A percentile compares a stretch with the other conserved stretches of the same genome.
These are phyloP conservation scores for Auricularia cornea DNA, from an alignment of 768 basidiomycete genomes.

Conservation along the genomic window DNA sequence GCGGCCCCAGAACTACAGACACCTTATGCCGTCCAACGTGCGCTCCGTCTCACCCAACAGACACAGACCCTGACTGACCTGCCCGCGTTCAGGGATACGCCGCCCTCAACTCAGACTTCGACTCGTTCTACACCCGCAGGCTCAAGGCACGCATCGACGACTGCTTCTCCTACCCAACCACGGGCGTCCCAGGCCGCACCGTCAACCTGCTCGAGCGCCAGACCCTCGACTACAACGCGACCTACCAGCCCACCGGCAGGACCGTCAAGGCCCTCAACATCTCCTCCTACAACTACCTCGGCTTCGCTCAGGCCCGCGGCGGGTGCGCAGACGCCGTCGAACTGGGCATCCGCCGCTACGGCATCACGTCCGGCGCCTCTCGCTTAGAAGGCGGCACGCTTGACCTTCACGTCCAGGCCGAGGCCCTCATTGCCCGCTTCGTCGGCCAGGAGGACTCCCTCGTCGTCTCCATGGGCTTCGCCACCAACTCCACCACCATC, in stretches of 20 bases:
- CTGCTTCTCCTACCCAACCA: conserved; percentile 87
- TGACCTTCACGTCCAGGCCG: conserved; percentile 73
- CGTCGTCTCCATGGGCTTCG: conserved; percentile 93
- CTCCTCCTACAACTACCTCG: conserved; percentile 98
- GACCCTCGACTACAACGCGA: conserved; percentile 73
- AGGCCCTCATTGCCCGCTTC: conserved; percentile 84
- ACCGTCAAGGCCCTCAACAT: conserved; percentile 89
- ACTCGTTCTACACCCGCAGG: conserved; percentile 97
- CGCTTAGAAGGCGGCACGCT: conserved; percentile 80
- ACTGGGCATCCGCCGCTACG: conserved; percentile 71
- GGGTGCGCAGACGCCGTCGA: conserved; percentile 94
- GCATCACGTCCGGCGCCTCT: conserved; percentile 65
- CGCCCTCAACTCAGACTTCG: conserved; percentile 94
- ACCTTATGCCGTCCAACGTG: conserved; percentile 79
- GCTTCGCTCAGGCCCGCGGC: conserved; percentile 89
- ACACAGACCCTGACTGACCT: not conserved
- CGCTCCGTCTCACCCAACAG: conserved; percentile 21
- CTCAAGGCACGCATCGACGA: conserved; percentile 92
- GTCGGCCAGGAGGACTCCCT: conserved; percentile 85
- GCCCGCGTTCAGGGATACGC: conserved; percentile 70
- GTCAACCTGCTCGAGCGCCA: conserved; percentile 78
- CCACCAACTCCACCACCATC: conserved; percentile 88
- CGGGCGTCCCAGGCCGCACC: conserved; percentile 92
- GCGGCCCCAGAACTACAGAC: conserved; percentile 56
- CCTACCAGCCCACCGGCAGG: conserved; percentile 66